These are phyloP conservation scores for Starmerella apis DNA, from an alignment of 805 yeast genomes.

Conservation along the genomic window DNA sequence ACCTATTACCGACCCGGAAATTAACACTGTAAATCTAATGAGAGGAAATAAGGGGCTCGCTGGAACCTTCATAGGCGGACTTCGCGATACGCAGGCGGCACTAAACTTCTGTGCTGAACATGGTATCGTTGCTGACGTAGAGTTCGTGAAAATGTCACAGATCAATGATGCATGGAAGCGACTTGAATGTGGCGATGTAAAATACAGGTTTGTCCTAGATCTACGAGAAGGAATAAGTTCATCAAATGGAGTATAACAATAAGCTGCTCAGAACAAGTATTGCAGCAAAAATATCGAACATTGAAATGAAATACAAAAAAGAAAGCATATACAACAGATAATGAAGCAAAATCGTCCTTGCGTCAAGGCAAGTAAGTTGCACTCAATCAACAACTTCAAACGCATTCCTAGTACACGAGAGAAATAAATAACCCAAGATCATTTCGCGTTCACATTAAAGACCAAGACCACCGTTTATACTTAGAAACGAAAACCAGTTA, in stretches of 20 bases:
- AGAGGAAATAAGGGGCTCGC: slow-evolving; percentile 34
- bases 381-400: too few species aligned
- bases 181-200: slow-evolving; percentile 18
- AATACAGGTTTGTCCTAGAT: slow-evolving; percentile 25
- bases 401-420: too few species aligned
- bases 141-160: slow-evolving; percentile 41
- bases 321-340: too few species aligned
- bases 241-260: neutral
- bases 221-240: neutral
- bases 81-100: slow-evolving; percentile 56
- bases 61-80: slow-evolving; percentile 52
- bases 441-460: too few species aligned
- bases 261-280: too few species aligned
- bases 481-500: too few species aligned
- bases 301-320: too few species aligned
- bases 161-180: slow-evolving; percentile 22
- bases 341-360: too few species aligned
- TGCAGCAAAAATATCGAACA: too few species aligned
- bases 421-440: too few species aligned
- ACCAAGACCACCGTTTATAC: too few species aligned
- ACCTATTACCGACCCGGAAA: slow-evolving; percentile 27
- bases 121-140: slow-evolving; percentile 52
- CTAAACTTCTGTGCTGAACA: slow-evolving; percentile 52
- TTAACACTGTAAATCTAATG: slow-evolving; percentile 40
- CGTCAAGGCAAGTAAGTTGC: too few species aligned